Evolutionary conservation across 2,329 filamentous ascomycete genomes (phyloP), one percentile per base, ranked within the genome.

Genomic region (Fonsecaea pedrosoi): DNA sequence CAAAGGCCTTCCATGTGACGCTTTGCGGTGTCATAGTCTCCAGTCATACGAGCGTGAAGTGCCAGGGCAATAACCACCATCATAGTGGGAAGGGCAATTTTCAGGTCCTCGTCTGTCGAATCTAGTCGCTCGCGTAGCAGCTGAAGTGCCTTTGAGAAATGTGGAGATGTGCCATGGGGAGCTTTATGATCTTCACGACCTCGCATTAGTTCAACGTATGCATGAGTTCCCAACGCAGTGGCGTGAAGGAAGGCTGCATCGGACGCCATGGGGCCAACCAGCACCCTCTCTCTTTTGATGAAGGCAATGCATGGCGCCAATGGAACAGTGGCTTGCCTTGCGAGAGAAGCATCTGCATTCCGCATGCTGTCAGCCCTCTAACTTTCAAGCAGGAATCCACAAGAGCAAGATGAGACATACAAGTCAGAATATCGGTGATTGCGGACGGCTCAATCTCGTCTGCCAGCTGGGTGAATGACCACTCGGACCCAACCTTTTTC

Each of bases 1-100:
- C 72, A 72, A 13, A 82, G 72, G 4, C 79, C 80, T n/a, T 75
- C 58, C 61, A 80, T 72, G 57, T 82, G 79, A 32, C 77, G 70
- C 7, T 63, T 71, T 0, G 77, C 76, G 0, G 74, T 67, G 5
- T 72, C 62, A 9, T 64, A 62, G 53, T 81, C 75, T 1, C 75
- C 75, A 0, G 60, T 69, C 9, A 73, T 65, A 34, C 74, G 71
- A 8, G 79, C 76, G 62, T 77, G 72, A 2, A 69, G 69, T 1
- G 77, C 75, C 10, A 81, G 66, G 10, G 68, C 71, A 54, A 81
- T 37, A 1, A 81, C 70, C 0, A 75, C 74, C 2, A 73, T 69
- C 1, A 77, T 69, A 0, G 79, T 81, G 6, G 71, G 69, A 65
- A 77, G 68, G 1, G 76, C 76, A 77, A 71, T 25, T 62, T 68